A percentile compares a stretch with the other conserved stretches of the same genome.
Evolutionary conservation across 139 green algal genomes (phyloP).

Genomic region (Zygnema circumcarinatum): DNA sequence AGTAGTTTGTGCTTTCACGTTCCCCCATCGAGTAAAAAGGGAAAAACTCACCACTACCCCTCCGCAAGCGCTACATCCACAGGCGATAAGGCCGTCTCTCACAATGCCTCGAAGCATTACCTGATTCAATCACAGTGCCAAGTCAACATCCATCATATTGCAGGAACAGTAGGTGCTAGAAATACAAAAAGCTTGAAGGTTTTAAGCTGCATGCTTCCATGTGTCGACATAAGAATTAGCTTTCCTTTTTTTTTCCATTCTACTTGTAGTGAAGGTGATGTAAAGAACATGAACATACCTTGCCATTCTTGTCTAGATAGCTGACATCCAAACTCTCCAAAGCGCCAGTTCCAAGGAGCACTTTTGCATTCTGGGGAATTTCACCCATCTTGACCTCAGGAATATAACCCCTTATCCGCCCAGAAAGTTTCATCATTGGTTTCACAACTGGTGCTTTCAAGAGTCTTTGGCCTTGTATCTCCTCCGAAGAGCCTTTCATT

Average conservation of each 20-base stretch:
- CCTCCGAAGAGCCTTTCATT: too few species aligned
- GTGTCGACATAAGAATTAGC: too few species aligned
- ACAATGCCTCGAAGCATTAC: conserved; percentile 28
- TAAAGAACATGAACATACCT: conserved; percentile 33
- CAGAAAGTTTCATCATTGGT: not conserved
- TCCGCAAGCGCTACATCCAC: conserved; percentile 12
- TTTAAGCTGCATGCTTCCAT: too few species aligned
- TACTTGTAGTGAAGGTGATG: too few species aligned
- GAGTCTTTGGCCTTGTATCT: not conserved
- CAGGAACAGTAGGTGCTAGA: too few species aligned
- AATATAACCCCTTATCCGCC: not conserved
- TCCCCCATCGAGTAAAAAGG: not conserved
- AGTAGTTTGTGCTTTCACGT: too few species aligned
- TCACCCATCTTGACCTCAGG: not conserved
- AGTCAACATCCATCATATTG: too few species aligned
- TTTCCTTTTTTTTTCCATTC: too few species aligned
- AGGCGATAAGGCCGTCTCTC: conserved; percentile 2
- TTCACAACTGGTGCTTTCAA: not conserved
- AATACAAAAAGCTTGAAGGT: too few species aligned
- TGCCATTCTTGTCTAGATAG: conserved; percentile 41
- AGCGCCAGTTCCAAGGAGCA: conserved; percentile 18
- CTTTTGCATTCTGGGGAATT: conserved; percentile 44
- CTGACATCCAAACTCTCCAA: conserved; percentile 34
- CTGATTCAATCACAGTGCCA: too few species aligned
- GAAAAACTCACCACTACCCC: conserved; percentile 16